Evolutionary conservation across 2,329 filamentous ascomycete genomes (phyloP), one percentile per base, ranked within the genome.

Genomic region (Tetracladium maxilliforme): DNA sequence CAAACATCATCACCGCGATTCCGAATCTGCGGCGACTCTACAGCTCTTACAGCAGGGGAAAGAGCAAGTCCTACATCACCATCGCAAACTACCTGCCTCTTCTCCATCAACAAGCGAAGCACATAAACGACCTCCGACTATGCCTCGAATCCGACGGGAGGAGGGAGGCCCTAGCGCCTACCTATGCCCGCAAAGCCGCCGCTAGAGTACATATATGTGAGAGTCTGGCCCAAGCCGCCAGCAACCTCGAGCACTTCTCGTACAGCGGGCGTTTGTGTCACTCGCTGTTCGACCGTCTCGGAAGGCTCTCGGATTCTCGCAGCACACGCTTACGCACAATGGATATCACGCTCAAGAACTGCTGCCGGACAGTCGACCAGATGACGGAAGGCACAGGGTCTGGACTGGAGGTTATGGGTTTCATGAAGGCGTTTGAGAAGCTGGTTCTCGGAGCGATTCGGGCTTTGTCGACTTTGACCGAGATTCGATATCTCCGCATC

Each of bases 251-350:
- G 42, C 70, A 76, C 31, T 55, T 83, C 22, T 64, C 70, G 0
- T 83, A 79, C 41, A 82, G 76, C 0, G 78, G 78, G 4, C 69
- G 77, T 29, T 56, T 82, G 13, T 83, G 78, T 40, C 65, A 69
- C 28, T 53, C 56, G n/a, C 70, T 82, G 31, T 83, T 83, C 39
- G 64, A 70, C 22, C 46, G 59, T 17, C 61, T 69, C 5, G 54
- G 61, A n/a, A 50, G 51, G 22, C 49, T 55, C 16, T 57, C 59
- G 16, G 56, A 65, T 32, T 47, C 59, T 20, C 47, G 60, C 21
- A 49, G 55, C 10, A 56, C 58, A 6, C 53, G 52, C 10, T 60
- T 83, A 22, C 70, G 69, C 46, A 73, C 70, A 3, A 58, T 83
- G 13, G 76, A 83, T 37, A 48, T 83, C 22, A 73, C 74, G 1